These are phyloP conservation scores for Litchi chinensis DNA, from an alignment of 345 rosid species.

Conservation along the genomic window DNA sequence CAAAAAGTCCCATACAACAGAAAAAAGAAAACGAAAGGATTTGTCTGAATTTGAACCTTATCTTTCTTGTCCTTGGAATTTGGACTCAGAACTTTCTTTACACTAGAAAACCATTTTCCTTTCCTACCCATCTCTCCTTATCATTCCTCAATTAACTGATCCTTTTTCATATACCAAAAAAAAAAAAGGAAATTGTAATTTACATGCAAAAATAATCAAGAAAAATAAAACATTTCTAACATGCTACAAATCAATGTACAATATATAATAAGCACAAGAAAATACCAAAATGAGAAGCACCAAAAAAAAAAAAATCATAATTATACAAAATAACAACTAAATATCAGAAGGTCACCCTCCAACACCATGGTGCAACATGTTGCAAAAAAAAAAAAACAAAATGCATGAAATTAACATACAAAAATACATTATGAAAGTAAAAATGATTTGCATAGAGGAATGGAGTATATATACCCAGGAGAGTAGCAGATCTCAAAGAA, in stretches of 20 bases:
- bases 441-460: neutral
- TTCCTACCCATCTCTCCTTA: conserved; percentile 84
- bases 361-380: neutral
- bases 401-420: neutral
- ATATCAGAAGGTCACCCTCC: neutral
- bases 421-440: neutral
- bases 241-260: neutral
- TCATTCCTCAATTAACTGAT: conserved; percentile 34
- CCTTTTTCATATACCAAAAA: neutral
- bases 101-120: conserved; percentile 88
- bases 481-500: conserved; percentile 33
- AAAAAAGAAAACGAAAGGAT: neutral
- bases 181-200: neutral
- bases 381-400: too few species aligned
- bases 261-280: neutral
- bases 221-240: neutral
- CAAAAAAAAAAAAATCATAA: neutral
- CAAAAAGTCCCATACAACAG: neutral
- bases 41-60: conserved; percentile 33
- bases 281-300: neutral
- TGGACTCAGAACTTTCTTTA: conserved; percentile 86
- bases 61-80: conserved; percentile 62
- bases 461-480: conserved; percentile 14
- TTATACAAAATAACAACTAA: neutral
- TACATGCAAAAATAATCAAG: conserved; percentile 1